Evolutionary conservation across 1,284 basidiomycete species (phyloP).

Genomic region (Laetiporus sulphureus): DNA sequence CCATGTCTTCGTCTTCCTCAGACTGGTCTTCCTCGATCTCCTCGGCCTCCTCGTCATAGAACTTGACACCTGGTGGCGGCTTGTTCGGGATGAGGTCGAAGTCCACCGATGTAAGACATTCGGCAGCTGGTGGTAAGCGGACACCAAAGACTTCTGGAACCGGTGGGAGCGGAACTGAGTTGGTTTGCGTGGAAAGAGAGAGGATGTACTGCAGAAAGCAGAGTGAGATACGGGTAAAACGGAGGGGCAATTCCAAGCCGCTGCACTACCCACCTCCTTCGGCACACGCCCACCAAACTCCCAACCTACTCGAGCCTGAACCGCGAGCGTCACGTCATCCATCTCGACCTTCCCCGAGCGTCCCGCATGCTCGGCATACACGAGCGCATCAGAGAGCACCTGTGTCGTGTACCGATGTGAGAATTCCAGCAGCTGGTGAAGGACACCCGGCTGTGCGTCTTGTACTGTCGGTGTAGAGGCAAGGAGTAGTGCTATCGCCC

Average conservation of each 20-base stretch:
- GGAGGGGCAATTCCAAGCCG: not conserved
- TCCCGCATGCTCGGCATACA: constrained; percentile 92
- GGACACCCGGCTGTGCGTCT: constrained; percentile 89
- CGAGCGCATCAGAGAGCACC: constrained; percentile 83
- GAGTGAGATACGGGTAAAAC: not conserved
- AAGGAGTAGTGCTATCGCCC: constrained; percentile 88
- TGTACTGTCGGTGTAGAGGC: constrained; percentile 90
- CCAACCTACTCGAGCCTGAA: constrained; percentile 92
- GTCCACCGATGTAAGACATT: constrained; percentile 86
- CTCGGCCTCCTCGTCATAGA: constrained; percentile 76
- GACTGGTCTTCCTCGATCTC: constrained; percentile 67
- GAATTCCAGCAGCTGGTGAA: constrained; percentile 95
- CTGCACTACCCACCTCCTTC: constrained; percentile 71
- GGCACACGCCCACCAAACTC: constrained; percentile 91
- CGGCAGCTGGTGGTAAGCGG: constrained; percentile 75
- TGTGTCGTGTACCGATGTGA: constrained; percentile 93
- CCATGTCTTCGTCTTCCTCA: constrained; percentile 63
- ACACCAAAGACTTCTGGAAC: constrained; percentile 96
- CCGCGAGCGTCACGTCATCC: constrained; percentile 88
- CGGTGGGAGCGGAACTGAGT: constrained; percentile 82
- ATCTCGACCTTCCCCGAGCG: constrained; percentile 75
- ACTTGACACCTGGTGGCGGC: constrained; percentile 63
- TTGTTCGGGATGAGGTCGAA: constrained; percentile 91
- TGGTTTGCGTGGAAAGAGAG: constrained; percentile 86
- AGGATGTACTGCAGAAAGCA: constrained; percentile 65